A percentile compares a stretch with the other conserved stretches of the same genome.
Evolutionary conservation across 805 yeast genomes (phyloP).

Genomic region (Hermanozyma aechmeae): DNA sequence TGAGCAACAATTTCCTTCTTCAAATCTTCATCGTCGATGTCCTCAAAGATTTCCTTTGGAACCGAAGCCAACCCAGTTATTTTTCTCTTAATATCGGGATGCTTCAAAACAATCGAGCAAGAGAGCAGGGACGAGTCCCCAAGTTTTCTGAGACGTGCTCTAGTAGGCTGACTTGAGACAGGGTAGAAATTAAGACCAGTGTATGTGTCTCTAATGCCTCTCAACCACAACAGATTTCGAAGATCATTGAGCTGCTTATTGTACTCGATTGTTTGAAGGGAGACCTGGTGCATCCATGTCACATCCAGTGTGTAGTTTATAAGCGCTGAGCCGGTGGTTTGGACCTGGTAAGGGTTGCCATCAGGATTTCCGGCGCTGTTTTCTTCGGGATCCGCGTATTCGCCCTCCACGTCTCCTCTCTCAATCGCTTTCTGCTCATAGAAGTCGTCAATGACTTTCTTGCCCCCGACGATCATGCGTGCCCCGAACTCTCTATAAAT

Average conservation of each 20-base stretch:
- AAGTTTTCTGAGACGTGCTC: conserved; percentile 19
- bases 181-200: conserved; percentile 80
- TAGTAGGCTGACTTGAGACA: conserved; percentile 60
- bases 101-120: conserved; percentile 31
- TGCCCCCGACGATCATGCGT: conserved; percentile 69
- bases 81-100: conserved; percentile 37
- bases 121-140: conserved; percentile 22
- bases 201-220: conserved; percentile 71
- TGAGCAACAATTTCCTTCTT: conserved; percentile 51
- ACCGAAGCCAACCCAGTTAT: conserved; percentile 62
- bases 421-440: conserved; percentile 56
- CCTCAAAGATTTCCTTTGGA: conserved; percentile 49
- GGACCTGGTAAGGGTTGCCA: conserved; percentile 15
- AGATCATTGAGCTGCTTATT: conserved; percentile 53
- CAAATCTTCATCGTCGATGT: conserved; percentile 42
- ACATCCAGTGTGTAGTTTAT: conserved; percentile 46
- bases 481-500: conserved; percentile 91
- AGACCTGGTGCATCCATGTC: conserved; percentile 80
- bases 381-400: conserved; percentile 61
- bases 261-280: conserved; percentile 64
- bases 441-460: conserved; percentile 78
- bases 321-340: conserved; percentile 32
- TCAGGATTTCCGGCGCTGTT: conserved; percentile 10
- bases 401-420: conserved; percentile 64
- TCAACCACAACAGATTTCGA: conserved; percentile 43